Base-by-base conservation (phyloP, 1,284 basidiomycete genomes). In the Irpex sp. region DNA sequence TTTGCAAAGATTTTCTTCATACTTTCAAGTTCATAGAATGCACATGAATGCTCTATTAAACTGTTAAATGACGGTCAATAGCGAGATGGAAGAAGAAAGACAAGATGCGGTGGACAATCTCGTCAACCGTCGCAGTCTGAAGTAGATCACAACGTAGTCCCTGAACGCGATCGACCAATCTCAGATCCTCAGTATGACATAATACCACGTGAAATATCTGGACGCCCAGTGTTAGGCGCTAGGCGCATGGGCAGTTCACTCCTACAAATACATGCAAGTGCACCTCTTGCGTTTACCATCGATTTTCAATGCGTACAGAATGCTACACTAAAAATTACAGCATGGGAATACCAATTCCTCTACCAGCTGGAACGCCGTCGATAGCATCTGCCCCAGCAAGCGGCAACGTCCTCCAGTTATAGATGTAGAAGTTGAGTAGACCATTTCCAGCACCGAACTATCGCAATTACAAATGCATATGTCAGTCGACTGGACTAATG, bases 361-460 rank as follows among this genome's bases (percentile, higher is more conserved):
- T 85, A 34, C 92, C 92, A 36, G 86, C 79, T 13, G 80, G 75
- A 17, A 82, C 79, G 47, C 75, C 83, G 6, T 76, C 85, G 21
- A 81, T 77, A 5, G 80, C 67, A 19, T 78, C 80, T 66, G 88
- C 75, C 8, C 94, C 94, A 59, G 93, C 87, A 62, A 96, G 77
- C 9, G 86, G 82, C 6, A 86, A 79, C n/a, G 93, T 94, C 66
- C 89, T 83, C 93, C 94, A 97, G 75, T 97, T 97, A 78, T 96
- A 98, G 61, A 98, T 78, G 76, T 98, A 97, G 76, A 90, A 94
- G 69, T 94, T 92, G 55, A 98, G 82, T 73, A 91, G 85, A 2
- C 96, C 96, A 72, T 97, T 93, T 2, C 96, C 96, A 5, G 83
- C 80, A 6, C 94, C 96, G 71, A 98, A 98, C 92, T 97, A 72